Conservation (phyloP, 257 asterid genomes). For the Craterostigma plantagineum region DNA sequence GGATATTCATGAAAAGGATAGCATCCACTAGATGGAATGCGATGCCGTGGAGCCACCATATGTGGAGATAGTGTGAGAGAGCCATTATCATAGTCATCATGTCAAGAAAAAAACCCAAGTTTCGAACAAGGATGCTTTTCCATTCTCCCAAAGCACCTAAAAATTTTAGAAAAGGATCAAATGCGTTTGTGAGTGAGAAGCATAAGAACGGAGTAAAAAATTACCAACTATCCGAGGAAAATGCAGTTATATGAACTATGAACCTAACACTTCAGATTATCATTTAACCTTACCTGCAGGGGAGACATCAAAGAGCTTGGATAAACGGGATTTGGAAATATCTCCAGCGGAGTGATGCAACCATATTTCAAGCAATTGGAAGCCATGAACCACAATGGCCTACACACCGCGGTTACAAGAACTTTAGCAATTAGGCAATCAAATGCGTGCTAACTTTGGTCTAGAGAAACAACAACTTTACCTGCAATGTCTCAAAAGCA, state of each 20-base stretch:
- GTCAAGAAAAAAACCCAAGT: conserved; percentile 80
- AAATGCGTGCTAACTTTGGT: background rate
- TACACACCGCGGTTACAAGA: conserved; percentile 20
- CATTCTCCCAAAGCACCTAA: conserved; percentile 79
- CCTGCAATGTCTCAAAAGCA: conserved; percentile 95
- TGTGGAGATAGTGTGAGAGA: conserved; percentile 69
- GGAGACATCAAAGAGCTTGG: conserved; percentile 53
- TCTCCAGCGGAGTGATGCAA: conserved; percentile 55
- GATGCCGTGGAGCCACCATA: conserved; percentile 99
- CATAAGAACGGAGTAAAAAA: background rate
- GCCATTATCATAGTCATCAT: conserved; percentile 88
- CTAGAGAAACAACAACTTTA: conserved; percentile 12
- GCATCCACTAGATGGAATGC: conserved; percentile 89
- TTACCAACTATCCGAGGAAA: background rate
- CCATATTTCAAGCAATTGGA: conserved; percentile 89
- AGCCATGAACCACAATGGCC: conserved; percentile 93
- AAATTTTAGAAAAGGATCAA: conserved; percentile 3
- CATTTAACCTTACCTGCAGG: conserved; percentile 40
- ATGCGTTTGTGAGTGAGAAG: background rate
- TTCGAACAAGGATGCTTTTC: conserved; percentile 68
- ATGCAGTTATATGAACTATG: background rate
- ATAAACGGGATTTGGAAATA: conserved; percentile 36
- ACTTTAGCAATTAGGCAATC: conserved; percentile 10
- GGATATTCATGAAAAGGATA: conserved; percentile 71
- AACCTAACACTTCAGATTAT: too few species aligned